Conservation (phyloP, 148 eudicot species). For the Hydrangea macrophylla region DNA sequence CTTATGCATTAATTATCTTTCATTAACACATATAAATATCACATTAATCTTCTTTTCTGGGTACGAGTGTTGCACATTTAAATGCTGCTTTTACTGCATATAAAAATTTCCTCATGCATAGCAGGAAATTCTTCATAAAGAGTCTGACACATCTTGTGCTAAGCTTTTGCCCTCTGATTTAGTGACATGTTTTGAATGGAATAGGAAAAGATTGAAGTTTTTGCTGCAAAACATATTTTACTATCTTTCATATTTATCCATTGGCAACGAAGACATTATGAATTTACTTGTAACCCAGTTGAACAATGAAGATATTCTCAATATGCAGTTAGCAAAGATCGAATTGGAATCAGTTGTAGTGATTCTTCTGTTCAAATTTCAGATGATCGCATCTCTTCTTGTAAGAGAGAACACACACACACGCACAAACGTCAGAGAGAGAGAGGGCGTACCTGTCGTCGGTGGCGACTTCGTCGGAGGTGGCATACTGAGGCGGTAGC, state of each 20-base stretch:
- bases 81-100: not conserved
- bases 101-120: not conserved
- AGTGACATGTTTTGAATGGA: not conserved
- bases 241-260: not conserved
- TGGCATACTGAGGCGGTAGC: too few species aligned
- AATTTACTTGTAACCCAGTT: not conserved
- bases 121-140: not conserved
- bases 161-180: not conserved
- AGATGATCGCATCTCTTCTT: too few species aligned
- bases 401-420: too few species aligned
- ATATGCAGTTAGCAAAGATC: not conserved
- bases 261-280: not conserved
- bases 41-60: too few species aligned
- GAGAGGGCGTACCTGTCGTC: too few species aligned
- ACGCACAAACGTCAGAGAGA: too few species aligned
- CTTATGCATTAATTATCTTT: too few species aligned
- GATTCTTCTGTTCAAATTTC: too few species aligned
- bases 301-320: not conserved
- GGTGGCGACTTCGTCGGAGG: too few species aligned
- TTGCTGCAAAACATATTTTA: not conserved
- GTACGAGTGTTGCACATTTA: too few species aligned
- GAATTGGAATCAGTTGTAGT: too few species aligned
- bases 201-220: not conserved
- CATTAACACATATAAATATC: too few species aligned
- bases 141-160: not conserved